These are phyloP conservation scores for Paraphysoderma sedebokerense DNA, from an alignment of 371 early-diverging fungal species.

Conservation along the genomic window DNA sequence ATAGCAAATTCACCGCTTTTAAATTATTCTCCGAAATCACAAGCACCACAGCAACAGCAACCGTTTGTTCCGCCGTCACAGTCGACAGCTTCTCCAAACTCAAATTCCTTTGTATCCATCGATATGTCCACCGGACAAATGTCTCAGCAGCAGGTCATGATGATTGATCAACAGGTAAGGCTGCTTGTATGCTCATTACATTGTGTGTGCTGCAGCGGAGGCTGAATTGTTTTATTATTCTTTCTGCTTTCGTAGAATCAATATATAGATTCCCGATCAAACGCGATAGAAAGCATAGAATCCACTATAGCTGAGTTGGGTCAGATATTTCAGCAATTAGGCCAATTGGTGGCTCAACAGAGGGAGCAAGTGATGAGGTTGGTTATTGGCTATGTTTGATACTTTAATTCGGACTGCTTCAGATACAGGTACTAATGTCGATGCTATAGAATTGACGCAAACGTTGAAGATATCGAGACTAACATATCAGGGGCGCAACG, in stretches of 20 bases:
- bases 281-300: conserved; percentile 88
- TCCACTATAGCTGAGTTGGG: conserved; percentile 95
- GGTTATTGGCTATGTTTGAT: background rate
- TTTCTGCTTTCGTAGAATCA: no score
- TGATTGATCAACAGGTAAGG: conserved; percentile 23
- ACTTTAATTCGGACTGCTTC: background rate
- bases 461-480: conserved; percentile 77
- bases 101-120: conserved; percentile 8
- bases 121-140: conserved; percentile 22
- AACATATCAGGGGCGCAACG: conserved; percentile 82
- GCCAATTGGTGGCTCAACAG: conserved; percentile 85
- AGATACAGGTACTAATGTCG: background rate
- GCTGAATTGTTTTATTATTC: no score
- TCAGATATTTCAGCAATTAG: conserved; percentile 82
- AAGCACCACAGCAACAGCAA: conserved; percentile 8
- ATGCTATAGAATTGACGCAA: conserved; percentile 68
- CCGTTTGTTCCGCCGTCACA: conserved; percentile 27
- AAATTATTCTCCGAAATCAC: conserved; percentile 8
- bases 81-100: conserved; percentile 13
- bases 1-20: conserved; percentile 38
- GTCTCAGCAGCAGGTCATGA: conserved; percentile 36
- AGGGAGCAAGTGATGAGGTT: conserved; percentile 82
- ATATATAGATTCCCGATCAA: conserved; percentile 65
- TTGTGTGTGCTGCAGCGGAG: background rate
- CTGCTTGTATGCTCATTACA: background rate